Evolutionary conservation across 495 filamentous ascomycete genomes (phyloP), one percentile per base, ranked within the genome.

Genomic region (Aspergillus cristatus): DNA sequence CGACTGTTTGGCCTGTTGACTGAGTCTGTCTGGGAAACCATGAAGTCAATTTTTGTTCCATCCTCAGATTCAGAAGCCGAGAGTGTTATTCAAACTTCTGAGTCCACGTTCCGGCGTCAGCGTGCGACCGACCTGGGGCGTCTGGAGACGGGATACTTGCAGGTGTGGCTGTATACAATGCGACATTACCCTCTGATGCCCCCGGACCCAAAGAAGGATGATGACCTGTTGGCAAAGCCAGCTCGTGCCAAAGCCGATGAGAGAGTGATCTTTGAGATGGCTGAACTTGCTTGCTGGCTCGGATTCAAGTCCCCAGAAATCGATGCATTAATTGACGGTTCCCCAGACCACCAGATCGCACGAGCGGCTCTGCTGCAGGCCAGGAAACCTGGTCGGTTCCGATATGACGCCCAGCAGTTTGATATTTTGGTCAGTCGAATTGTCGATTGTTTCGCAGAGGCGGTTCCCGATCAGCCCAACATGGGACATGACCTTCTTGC

Each of bases 291-390:
- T 14, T 24, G 33, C 13, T 29, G 41, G 13, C 50, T 65, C 7
- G 50, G 62, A 16, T 63, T 60, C 38, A 7, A 42, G 13, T 55
- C 53, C 18, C 62, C 8, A 41, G 48, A 1, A 14, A 48, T 11
- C 32, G 37, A 24, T 62, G 42, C 18, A 46, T 56, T 8, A n/a
- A n/a, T 11, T n/a, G n/a, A n/a, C n/a, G n/a, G n/a, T n/a, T n/a
- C n/a, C n/a, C n/a, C n/a, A n/a, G 53, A 65, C 40, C 37, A 46
- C 18, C 36, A 58, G 37, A 62, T 65, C 35, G 48, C 51, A 5
- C 41, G 33, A n/a, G 46, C 24, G 2, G 46, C 57, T 22, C 40
- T 65, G 2, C 40, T 62, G n/a, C 25, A 58, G 29, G 56, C 61
- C 28, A 40, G 53, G 36, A 58, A 57, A 45, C 54, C 45, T 2